A percentile compares a stretch with the other conserved stretches of the same genome.
phyloP scores from a whole-genome alignment of 2,329 filamentous ascomycete genomes.

The Emmonsia crescens region DNA sequence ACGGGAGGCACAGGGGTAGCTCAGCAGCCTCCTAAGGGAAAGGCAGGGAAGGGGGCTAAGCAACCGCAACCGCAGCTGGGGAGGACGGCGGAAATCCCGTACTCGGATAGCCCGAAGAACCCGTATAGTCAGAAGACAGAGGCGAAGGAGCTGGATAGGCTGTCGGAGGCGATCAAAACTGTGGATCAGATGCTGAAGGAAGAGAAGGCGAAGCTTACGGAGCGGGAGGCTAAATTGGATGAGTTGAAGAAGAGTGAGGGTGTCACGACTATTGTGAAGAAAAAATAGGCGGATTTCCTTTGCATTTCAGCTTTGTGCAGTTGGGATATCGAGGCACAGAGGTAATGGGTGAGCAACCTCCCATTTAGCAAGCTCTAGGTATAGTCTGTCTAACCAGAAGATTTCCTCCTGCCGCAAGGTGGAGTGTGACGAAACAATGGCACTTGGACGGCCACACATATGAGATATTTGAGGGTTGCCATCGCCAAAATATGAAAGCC shows the following conservation, averaged over 20 bases:
- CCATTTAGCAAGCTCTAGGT: background rate
- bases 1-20: slow-evolving; percentile 53
- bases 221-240: slow-evolving; percentile 52
- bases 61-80: slow-evolving; percentile 34
- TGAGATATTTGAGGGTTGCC: background rate
- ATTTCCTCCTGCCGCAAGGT: background rate
- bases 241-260: slow-evolving; percentile 38
- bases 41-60: slow-evolving; percentile 46
- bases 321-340: background rate
- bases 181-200: slow-evolving; percentile 51
- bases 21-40: slow-evolving; percentile 41
- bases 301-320: background rate
- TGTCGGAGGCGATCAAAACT: slow-evolving; percentile 49
- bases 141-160: slow-evolving; percentile 53
- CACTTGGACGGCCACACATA: background rate
- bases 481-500: background rate
- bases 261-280: slow-evolving; percentile 28
- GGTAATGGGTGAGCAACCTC: background rate
- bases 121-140: slow-evolving; percentile 66
- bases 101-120: slow-evolving; percentile 53
- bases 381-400: background rate
- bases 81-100: slow-evolving; percentile 64
- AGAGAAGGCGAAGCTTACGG: slow-evolving; percentile 52
- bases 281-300: slow-evolving; percentile 21
- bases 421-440: background rate